A percentile compares a stretch with the other conserved stretches of the same genome.
These are phyloP conservation scores for Mercurialis annua DNA, from an alignment of 345 rosid genomes.

Conservation along the genomic window DNA sequence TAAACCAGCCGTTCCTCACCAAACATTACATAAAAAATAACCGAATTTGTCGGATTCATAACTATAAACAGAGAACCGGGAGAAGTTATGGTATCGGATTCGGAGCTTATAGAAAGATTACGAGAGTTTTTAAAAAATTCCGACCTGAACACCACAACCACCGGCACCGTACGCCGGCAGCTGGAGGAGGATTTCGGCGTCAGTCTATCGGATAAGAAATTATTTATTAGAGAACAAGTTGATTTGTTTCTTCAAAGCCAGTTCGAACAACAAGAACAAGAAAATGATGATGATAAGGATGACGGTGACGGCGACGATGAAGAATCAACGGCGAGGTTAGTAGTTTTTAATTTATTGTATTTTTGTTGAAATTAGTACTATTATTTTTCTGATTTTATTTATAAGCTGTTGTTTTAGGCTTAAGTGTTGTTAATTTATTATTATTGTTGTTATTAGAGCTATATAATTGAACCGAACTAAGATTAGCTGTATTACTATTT, in stretches of 20 bases:
- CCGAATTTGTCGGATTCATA: not conserved
- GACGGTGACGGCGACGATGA: constrained; percentile 14
- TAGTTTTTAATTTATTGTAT: too few species aligned
- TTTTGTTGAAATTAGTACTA: too few species aligned
- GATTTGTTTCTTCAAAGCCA: constrained; percentile 40
- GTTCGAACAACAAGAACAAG: constrained; percentile 25
- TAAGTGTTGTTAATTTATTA: not conserved
- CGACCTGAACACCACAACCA: constrained; percentile 50
- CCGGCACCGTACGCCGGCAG: constrained; percentile 38
- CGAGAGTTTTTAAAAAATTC: constrained; percentile 36
- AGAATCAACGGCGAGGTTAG: constrained; percentile 28
- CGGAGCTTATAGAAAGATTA: constrained; percentile 37
- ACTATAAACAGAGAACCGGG: too few species aligned
- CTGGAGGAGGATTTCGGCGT: constrained; percentile 46
- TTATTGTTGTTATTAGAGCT: not conserved
- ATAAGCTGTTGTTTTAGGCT: too few species aligned
- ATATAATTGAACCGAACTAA: too few species aligned
- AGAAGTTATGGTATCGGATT: constrained; percentile 41
- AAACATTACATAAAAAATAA: not conserved
- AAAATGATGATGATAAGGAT: constrained; percentile 1
- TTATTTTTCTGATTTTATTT: too few species aligned
- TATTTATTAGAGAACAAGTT: constrained; percentile 47
- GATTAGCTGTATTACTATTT: not conserved
- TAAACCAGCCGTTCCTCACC: not conserved
- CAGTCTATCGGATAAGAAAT: constrained; percentile 42